Evolutionary conservation across 31 red algal genomes (phyloP).

Genomic region (Odonthalia washingtoniensis): DNA sequence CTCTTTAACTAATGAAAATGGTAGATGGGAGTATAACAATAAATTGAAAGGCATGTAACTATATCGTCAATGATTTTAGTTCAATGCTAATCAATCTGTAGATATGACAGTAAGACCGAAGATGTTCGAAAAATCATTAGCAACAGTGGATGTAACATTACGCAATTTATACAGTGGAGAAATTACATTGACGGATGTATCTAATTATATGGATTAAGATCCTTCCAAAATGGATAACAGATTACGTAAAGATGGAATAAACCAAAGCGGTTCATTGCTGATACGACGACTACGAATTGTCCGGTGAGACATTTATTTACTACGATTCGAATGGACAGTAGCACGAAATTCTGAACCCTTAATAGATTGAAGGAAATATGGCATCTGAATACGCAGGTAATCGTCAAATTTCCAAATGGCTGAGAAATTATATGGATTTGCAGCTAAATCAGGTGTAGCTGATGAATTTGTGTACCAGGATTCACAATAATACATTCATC

Average conservation of each 20-base stretch:
- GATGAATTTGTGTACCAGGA: conserved; percentile 99
- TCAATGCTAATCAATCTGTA: conserved; percentile 92
- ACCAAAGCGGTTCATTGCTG: conserved; percentile 90
- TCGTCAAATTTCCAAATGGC: conserved; percentile 89
- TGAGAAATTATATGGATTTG: conserved; percentile 96
- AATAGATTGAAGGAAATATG: conserved; percentile 98
- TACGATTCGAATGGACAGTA: conserved; percentile 93
- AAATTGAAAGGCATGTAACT: conserved; percentile 98
- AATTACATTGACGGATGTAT: conserved; percentile 97
- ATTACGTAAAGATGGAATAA: conserved; percentile 91
- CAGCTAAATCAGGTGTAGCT: conserved; percentile 92
- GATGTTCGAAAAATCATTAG: conserved; percentile 84
- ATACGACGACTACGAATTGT: conserved; percentile 96
- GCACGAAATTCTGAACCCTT: conserved; percentile 99
- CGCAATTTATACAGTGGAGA: conserved; percentile 97
- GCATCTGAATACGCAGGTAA: conserved; percentile 96
- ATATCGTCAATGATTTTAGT: conserved; percentile 92
- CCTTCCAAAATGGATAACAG: conserved; percentile 88
- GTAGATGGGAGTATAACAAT: conserved; percentile 98
- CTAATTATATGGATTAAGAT: conserved; percentile 94
- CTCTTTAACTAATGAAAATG: conserved; percentile 93
- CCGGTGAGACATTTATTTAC: conserved; percentile 89
- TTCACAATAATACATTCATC: conserved; percentile 95
- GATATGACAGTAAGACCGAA: conserved; percentile 88
- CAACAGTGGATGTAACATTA: conserved; percentile 91